Conservation (phyloP, 1,284 basidiomycete genomes). For the Termitomyces sp. region DNA sequence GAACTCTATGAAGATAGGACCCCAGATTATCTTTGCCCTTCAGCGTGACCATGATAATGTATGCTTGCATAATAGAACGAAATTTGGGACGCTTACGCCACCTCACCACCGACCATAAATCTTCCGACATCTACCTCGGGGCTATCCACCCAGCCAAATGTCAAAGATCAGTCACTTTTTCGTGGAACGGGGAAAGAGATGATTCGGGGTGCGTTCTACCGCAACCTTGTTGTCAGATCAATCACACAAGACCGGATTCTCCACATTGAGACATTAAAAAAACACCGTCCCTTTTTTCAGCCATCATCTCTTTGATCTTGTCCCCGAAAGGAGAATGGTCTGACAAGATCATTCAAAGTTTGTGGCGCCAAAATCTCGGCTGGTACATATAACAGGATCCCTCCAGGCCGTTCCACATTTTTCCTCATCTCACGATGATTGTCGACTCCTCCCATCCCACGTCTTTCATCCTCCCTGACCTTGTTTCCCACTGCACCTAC, state of each 20-base stretch:
- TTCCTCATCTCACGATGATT: not conserved
- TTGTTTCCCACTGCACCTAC: conserved; percentile 57
- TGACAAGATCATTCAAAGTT: not conserved
- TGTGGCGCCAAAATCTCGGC: not conserved
- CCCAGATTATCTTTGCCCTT: not conserved
- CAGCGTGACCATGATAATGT: not conserved
- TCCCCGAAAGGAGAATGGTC: not conserved
- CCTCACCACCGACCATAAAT: not conserved
- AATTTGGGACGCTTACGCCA: not conserved
- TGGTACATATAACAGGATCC: not conserved
- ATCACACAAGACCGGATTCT: not conserved
- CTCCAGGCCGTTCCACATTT: not conserved
- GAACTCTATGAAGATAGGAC: not conserved
- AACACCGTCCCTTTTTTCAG: not conserved
- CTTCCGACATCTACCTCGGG: not conserved
- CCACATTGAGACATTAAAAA: not conserved
- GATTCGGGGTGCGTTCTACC: not conserved
- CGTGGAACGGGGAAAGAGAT: not conserved
- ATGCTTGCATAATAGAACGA: not conserved
- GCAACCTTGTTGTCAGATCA: not conserved
- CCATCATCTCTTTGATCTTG: not conserved
- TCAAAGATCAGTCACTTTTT: not conserved
- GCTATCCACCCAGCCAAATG: not conserved
- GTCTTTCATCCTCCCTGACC: conserved; percentile 61
- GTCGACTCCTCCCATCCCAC: conserved; percentile 14